A percentile compares a stretch with the other conserved stretches of the same genome.
These are phyloP conservation scores for Phanerochaete sordida DNA, from an alignment of 768 basidiomycete species.

Conservation along the genomic window DNA sequence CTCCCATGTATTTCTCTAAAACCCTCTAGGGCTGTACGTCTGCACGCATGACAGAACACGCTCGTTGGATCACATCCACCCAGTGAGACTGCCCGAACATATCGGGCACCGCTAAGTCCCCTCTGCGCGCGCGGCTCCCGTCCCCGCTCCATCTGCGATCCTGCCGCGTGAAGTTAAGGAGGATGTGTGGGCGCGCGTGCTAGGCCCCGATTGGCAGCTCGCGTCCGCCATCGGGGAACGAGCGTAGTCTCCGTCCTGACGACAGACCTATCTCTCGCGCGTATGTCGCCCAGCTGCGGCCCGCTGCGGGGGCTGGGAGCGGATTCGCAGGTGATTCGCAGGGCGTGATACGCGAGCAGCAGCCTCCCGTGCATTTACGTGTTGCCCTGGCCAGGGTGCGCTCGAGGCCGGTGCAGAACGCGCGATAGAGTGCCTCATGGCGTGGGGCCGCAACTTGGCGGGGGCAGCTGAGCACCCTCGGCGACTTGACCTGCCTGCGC, in stretches of 20 bases:
- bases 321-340: too few relatives aligned
- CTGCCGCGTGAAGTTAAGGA: too few relatives aligned
- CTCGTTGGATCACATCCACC: background rate
- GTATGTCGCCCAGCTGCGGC: too few relatives aligned
- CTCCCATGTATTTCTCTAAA: conserved; percentile 12
- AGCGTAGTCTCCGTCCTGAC: too few relatives aligned
- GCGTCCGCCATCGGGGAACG: too few relatives aligned
- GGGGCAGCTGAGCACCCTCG: background rate
- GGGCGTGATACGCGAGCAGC: too few relatives aligned
- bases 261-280: too few relatives aligned
- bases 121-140: background rate
- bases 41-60: background rate
- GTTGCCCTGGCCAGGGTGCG: background rate
- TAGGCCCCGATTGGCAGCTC: too few relatives aligned
- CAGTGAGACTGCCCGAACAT: background rate
- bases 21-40: conserved; percentile 6
- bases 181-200: too few relatives aligned
- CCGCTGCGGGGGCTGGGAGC: too few relatives aligned
- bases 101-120: background rate
- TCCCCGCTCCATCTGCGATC: background rate
- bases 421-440: background rate
- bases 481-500: background rate
- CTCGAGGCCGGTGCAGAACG: background rate
- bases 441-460: background rate
- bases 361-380: background rate